Evolutionary conservation across 768 basidiomycete species (phyloP).

Genomic region (Leccinum uliginosum): DNA sequence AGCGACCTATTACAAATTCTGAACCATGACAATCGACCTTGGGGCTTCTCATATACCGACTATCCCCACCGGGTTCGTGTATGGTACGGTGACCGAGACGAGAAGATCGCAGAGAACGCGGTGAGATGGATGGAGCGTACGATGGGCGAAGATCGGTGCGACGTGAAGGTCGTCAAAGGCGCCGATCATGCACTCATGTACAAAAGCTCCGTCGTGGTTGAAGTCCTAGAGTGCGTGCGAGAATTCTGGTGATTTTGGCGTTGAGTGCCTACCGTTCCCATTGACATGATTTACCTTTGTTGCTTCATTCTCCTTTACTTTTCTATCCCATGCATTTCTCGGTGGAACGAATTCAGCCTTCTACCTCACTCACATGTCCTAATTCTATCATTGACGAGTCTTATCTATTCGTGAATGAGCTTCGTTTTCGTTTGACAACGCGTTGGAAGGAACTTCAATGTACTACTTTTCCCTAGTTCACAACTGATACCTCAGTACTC

Average conservation of each 20-base stretch:
- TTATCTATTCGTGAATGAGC: slow-evolving; percentile 17
- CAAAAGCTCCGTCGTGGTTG: slow-evolving; percentile 79
- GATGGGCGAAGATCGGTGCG: slow-evolving; percentile 72
- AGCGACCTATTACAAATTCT: slow-evolving; percentile 89
- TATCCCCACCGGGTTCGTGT: slow-evolving; percentile 75
- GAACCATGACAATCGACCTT: slow-evolving; percentile 81
- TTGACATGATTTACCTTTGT: slow-evolving; percentile 7
- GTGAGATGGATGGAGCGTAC: slow-evolving; percentile 89
- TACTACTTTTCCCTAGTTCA: slow-evolving; percentile 26
- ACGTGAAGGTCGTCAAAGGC: slow-evolving; percentile 77
- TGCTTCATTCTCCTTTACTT: slow-evolving; percentile 17
- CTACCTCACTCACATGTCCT: slow-evolving; percentile 1
- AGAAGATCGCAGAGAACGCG: slow-evolving; percentile 87
- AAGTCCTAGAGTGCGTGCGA: slow-evolving; percentile 70
- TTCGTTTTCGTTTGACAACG: slow-evolving; percentile 14
- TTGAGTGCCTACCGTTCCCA: background rate
- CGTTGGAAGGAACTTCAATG: slow-evolving; percentile 29
- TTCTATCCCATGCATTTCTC: slow-evolving; percentile 6
- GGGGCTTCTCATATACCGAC: slow-evolving; percentile 85
- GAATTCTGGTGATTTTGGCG: slow-evolving; percentile 44
- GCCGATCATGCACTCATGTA: slow-evolving; percentile 96
- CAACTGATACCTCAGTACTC: slow-evolving; percentile 16
- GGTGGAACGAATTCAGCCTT: slow-evolving; percentile 15
- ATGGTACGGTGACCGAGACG: slow-evolving; percentile 93
- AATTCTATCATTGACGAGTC: slow-evolving; percentile 6